These are phyloP conservation scores for Cryomyces antarcticus DNA, from an alignment of 495 filamentous ascomycete species.

Conservation along the genomic window DNA sequence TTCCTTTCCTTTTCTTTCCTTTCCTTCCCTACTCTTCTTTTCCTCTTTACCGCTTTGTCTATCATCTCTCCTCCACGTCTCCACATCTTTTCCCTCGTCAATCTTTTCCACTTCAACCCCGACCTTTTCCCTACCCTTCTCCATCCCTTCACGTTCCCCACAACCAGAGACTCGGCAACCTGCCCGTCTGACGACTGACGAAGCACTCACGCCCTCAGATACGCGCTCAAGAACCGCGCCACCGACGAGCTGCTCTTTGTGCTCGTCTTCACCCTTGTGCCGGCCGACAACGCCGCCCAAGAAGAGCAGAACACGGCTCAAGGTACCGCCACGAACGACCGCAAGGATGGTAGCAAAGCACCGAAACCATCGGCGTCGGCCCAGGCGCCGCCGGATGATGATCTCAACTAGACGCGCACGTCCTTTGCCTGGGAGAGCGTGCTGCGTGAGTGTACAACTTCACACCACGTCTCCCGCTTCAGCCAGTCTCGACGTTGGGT, in stretches of 20 bases:
- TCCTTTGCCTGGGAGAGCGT: too few species aligned
- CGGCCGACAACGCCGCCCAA: constrained; percentile 34
- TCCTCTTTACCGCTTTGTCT: too few species aligned
- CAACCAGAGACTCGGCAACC: not conserved
- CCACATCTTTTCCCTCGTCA: too few species aligned
- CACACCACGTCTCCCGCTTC: too few species aligned
- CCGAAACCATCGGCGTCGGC: too few species aligned
- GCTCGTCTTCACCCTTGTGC: constrained; percentile 54
- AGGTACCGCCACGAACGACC: constrained; percentile 5
- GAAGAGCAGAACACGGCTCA: constrained; percentile 19
- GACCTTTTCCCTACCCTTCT: not conserved
- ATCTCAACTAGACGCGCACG: too few species aligned
- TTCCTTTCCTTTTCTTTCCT: not conserved
- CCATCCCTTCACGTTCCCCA: not conserved
- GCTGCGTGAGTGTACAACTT: too few species aligned
- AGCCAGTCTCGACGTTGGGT: too few species aligned
- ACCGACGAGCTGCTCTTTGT: constrained; percentile 58
- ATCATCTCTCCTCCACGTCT: not conserved
- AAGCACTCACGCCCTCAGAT: constrained; percentile 56
- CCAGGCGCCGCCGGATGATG: too few species aligned
- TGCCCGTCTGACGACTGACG: not conserved
- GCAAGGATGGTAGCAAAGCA: not conserved
- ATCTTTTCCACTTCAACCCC: too few species aligned
- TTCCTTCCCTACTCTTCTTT: not conserved
- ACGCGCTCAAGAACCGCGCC: constrained; percentile 58